Evolutionary conservation across 2,329 filamentous ascomycete genomes (phyloP).

Genomic region (Emericellopsis cladophorae): DNA sequence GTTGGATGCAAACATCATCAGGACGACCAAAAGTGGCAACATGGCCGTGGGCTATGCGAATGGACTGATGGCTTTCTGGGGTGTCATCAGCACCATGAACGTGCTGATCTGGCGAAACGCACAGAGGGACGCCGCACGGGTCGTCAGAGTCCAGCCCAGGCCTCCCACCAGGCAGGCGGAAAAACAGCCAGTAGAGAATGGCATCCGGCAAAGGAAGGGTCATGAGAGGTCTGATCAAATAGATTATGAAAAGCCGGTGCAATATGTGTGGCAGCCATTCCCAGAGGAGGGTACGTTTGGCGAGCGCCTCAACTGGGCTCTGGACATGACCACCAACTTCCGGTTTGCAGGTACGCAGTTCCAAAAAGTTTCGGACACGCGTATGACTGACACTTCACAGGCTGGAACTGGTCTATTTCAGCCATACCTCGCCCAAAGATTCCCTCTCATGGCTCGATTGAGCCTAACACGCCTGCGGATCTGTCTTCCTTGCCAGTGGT

Average conservation of each 20-base stretch:
- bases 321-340: slow-evolving; percentile 41
- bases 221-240: not conserved
- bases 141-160: slow-evolving; percentile 12
- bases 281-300: slow-evolving; percentile 34
- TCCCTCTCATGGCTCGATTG: slow-evolving; percentile 12
- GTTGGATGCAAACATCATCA: slow-evolving; percentile 30
- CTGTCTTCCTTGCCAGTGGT: slow-evolving; percentile 26
- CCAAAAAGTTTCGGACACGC: not conserved
- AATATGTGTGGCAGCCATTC: slow-evolving; percentile 48
- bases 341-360: slow-evolving; percentile 35
- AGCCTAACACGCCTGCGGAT: slow-evolving; percentile 19
- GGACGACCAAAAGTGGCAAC: slow-evolving; percentile 33
- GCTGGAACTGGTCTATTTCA: slow-evolving; percentile 44
- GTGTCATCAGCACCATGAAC: slow-evolving; percentile 32
- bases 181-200: slow-evolving; percentile 1
- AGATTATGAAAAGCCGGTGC: slow-evolving; percentile 1
- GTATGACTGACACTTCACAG: slow-evolving; percentile 14
- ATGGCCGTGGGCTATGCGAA: slow-evolving; percentile 34
- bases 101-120: slow-evolving; percentile 41
- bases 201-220: slow-evolving; percentile 8
- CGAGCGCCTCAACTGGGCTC: slow-evolving; percentile 39
- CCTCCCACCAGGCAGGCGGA: not conserved
- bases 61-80: slow-evolving; percentile 38
- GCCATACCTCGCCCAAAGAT: slow-evolving; percentile 33
- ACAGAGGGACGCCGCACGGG: slow-evolving; percentile 42